phyloP scores from a whole-genome alignment of 2,329 filamentous ascomycete genomes.

The Magnaporthales sp. region DNA sequence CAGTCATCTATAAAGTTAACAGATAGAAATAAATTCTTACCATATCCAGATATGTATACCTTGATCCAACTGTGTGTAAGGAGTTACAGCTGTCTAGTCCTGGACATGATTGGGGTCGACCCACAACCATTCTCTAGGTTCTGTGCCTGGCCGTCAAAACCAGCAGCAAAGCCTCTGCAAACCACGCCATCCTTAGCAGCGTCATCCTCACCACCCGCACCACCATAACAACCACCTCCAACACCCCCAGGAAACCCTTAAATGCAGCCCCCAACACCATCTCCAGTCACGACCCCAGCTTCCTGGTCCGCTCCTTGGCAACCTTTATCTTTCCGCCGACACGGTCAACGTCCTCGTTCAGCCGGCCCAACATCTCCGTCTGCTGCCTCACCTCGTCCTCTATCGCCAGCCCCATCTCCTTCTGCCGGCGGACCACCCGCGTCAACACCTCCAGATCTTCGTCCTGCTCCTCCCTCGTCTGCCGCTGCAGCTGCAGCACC shows the following conservation, averaged over 20 bases:
- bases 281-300: conserved; percentile 34
- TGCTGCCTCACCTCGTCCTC: conserved; percentile 65
- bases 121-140: neutral
- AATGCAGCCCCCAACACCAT: neutral
- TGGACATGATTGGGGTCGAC: neutral
- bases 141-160: neutral
- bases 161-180: neutral
- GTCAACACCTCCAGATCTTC: conserved; percentile 59
- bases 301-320: conserved; percentile 63
- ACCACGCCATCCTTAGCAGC: neutral
- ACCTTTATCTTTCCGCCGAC: conserved; percentile 62
- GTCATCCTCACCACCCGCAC: neutral
- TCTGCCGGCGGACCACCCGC: conserved; percentile 62
- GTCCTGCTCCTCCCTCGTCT: conserved; percentile 70
- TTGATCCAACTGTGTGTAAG: neutral
- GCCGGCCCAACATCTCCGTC: conserved; percentile 57
- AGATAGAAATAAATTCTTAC: neutral
- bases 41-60: neutral
- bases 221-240: neutral
- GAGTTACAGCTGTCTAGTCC: neutral
- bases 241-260: neutral
- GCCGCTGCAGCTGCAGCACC: conserved; percentile 63
- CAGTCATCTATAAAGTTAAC: neutral
- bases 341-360: conserved; percentile 59
- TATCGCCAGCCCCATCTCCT: conserved; percentile 70